phyloP scores from a whole-genome alignment of 176 grass and related monocot species.

The Otatea glauca region DNA sequence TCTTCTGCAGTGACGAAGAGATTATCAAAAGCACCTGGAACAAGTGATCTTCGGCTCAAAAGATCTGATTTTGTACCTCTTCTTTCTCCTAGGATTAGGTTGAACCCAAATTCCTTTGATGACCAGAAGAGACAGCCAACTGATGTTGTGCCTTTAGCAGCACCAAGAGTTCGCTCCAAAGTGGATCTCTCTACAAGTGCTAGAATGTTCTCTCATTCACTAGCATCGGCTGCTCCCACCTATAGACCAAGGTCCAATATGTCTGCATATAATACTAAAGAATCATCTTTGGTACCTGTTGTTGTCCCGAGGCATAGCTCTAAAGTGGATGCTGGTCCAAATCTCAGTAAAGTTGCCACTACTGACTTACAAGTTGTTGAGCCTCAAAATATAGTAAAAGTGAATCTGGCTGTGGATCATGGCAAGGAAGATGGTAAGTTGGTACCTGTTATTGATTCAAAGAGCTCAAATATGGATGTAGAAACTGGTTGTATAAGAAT shows the following conservation, averaged over 20 bases:
- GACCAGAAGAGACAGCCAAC: constrained; percentile 46
- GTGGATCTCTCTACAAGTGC: constrained; percentile 39
- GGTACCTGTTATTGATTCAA: constrained; percentile 34
- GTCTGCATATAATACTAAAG: constrained; percentile 29
- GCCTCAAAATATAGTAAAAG: constrained; percentile 28
- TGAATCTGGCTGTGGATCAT: constrained; percentile 34
- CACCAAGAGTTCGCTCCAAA: constrained; percentile 43
- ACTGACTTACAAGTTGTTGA: constrained; percentile 28
- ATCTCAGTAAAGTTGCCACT: constrained; percentile 26
- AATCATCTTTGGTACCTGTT: constrained; percentile 43
- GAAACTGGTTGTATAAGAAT: constrained; percentile 32
- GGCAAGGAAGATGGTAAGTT: constrained; percentile 34
- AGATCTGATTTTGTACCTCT: constrained; percentile 56
- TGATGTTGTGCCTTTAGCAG: constrained; percentile 25
- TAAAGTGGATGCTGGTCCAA: constrained; percentile 39
- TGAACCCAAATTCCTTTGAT: constrained; percentile 36
- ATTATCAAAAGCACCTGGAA: constrained; percentile 54
- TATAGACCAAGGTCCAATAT: constrained; percentile 40
- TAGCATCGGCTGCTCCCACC: constrained; percentile 21
- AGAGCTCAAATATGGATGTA: constrained; percentile 31
- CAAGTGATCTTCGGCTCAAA: constrained; percentile 43
- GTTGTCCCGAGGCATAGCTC: constrained; percentile 44
- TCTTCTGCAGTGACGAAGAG: constrained; percentile 51
- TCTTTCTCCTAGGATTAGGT: constrained; percentile 51
- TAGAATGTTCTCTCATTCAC: constrained; percentile 2